Evolutionary conservation across 2,329 filamentous ascomycete species (phyloP).

Genomic region (Endoconidiophora polonica): DNA sequence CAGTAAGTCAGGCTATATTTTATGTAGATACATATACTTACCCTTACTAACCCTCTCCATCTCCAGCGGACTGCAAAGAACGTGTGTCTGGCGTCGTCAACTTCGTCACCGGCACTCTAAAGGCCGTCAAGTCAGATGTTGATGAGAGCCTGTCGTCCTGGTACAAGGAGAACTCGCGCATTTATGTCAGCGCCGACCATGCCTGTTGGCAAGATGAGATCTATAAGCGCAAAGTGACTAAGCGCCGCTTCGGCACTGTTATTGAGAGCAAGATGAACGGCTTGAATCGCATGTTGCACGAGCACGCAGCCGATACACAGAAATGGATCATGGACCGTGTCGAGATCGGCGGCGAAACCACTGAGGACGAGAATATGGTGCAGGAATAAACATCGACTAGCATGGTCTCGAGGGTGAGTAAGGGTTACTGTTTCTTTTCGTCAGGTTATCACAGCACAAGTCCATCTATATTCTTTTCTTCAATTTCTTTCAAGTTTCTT

Average conservation of each 20-base stretch:
- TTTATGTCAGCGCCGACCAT: conserved; percentile 63
- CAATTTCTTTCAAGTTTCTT: neutral
- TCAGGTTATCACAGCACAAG: neutral
- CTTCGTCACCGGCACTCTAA: conserved; percentile 63
- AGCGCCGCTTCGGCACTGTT: conserved; percentile 43
- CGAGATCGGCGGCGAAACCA: conserved; percentile 26
- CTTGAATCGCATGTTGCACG: conserved; percentile 39
- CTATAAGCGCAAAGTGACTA: conserved; percentile 39
- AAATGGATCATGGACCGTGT: conserved; percentile 32
- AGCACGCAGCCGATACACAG: conserved; percentile 34
- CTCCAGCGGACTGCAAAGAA: conserved; percentile 40
- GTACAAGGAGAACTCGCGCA: conserved; percentile 68
- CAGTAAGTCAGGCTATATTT: conserved; percentile 31
- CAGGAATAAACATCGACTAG: neutral
- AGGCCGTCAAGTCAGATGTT: conserved; percentile 62
- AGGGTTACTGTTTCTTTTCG: neutral
- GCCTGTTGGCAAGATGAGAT: conserved; percentile 55
- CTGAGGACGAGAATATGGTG: conserved; percentile 30
- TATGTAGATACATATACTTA: conserved; percentile 1
- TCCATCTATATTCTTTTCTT: neutral
- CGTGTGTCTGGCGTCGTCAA: conserved; percentile 58
- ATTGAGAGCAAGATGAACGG: conserved; percentile 31
- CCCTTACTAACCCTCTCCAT: conserved; percentile 12
- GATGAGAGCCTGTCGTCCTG: conserved; percentile 58
- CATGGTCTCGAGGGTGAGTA: neutral